These are phyloP conservation scores for Galerina marginata DNA, from an alignment of 768 basidiomycete species.

Conservation along the genomic window DNA sequence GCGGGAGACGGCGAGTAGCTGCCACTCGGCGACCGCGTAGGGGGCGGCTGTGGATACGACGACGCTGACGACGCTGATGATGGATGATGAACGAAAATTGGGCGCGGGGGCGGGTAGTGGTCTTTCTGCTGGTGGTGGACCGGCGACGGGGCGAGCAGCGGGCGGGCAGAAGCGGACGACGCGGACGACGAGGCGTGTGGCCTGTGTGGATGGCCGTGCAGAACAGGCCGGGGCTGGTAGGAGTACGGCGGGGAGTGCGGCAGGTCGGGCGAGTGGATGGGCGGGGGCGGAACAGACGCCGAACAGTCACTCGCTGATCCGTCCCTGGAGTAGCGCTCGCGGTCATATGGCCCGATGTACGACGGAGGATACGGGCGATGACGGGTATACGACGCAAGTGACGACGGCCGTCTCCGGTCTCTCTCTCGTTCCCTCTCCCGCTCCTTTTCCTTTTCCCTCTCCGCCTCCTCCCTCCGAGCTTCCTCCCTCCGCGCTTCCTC, in stretches of 20 bases:
- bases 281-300: no score
- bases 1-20: no score
- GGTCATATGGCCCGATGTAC: conserved; percentile 3
- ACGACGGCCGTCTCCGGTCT: neutral
- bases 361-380: neutral
- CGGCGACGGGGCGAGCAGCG: no score
- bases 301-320: neutral
- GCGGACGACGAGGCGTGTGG: no score
- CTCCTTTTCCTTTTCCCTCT: neutral
- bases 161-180: no score
- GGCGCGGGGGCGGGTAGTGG: no score
- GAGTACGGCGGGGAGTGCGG: no score
- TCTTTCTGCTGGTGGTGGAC: no score
- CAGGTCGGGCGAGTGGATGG: no score
- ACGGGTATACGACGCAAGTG: neutral
- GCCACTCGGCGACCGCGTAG: neutral
- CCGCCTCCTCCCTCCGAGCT: neutral
- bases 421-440: neutral
- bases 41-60: neutral
- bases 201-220: no score
- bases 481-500: neutral
- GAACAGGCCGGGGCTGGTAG: no score
- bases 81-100: no score
- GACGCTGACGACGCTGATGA: neutral
- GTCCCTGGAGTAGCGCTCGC: neutral